Evolutionary conservation across 1,284 basidiomycete species (phyloP), one percentile per base, ranked within the genome.

Genomic region (Flammula alnicola): DNA sequence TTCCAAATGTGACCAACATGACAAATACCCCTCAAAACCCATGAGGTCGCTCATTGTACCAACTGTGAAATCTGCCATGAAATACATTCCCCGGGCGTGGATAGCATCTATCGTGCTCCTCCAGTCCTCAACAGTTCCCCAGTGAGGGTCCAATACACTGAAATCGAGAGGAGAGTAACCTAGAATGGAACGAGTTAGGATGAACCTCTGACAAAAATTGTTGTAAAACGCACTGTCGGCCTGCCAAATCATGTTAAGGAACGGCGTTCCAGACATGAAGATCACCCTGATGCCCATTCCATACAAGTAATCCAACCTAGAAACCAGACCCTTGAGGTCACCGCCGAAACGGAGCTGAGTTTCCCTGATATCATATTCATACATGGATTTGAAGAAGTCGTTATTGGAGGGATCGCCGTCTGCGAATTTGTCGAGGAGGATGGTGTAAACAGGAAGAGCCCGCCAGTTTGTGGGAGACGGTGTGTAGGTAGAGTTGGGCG

Each of bases 161-260:
- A 95, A 93, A 66, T 96, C 93, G 54, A 96, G 77, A 7, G 93
- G 90, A 20, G 93, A 96, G 66, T 95, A 96, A 69, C 91, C 91
- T 93, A 50, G 8, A 51, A 12, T 10, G 52, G 17, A 53, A 45
- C 38, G 35, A 39, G 38, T 39, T 39, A 39, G 48, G 22, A 49
- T 14, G 31, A 55, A 52, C 48, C 51, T 29, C 29, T 14, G 46
- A 38, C 25, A 49, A 32, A 56, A 37, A 50, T 19, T 17, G 20
- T 49, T n/a, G n/a, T n/a, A n/a, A 46, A 44, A 79, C 89, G 65
- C 55, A 92, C 91, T 93, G 80, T 96, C 93, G 12, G 93, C 89
- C 68, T 94, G 88, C 93, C 93, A 96, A 14, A 93, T 74, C 93
- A 95, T 94, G 78, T 96, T 95, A 56, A 95, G 55, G 69, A 93